Percentiles rank a stretch among this genome's conserved stretches.
Evolutionary conservation across 208 protist genomes (phyloP).

Genomic region (Wallacemonas sp.): DNA sequence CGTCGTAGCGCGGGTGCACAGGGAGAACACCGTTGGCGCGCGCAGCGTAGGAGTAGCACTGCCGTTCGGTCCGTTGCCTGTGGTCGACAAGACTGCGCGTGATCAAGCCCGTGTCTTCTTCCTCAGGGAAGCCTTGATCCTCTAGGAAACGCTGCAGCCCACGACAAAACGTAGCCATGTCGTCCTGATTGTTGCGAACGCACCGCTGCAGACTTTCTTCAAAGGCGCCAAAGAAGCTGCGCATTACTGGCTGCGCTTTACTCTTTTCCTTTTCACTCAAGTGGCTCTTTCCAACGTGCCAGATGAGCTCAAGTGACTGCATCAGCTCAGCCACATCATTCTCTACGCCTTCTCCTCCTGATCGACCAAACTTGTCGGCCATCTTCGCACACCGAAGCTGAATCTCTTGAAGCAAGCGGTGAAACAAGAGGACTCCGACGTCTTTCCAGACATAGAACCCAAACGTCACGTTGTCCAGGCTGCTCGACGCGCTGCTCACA

Average conservation of each 20-base stretch:
- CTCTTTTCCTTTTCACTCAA: slow-evolving; percentile 9
- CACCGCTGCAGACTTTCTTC: slow-evolving; percentile 1
- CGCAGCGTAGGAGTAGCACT: slow-evolving; percentile 78
- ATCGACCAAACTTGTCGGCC: slow-evolving; percentile 6
- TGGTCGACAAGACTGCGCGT: slow-evolving; percentile 30
- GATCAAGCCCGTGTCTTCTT: slow-evolving; percentile 31
- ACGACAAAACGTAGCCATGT: slow-evolving; percentile 25
- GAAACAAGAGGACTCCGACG: slow-evolving; percentile 61
- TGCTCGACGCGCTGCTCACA: neutral
- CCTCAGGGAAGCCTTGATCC: slow-evolving; percentile 69
- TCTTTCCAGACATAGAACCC: slow-evolving; percentile 73
- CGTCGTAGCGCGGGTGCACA: slow-evolving; percentile 65
- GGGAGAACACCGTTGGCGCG: slow-evolving; percentile 40
- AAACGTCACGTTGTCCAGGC: slow-evolving; percentile 25
- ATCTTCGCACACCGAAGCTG: slow-evolving; percentile 17
- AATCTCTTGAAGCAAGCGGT: slow-evolving; percentile 37
- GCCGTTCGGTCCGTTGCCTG: slow-evolving; percentile 33
- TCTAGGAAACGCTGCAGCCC: slow-evolving; percentile 47
- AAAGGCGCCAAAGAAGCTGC: slow-evolving; percentile 4
- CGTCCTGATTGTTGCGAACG: slow-evolving; percentile 1
- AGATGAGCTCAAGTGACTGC: slow-evolving; percentile 14
- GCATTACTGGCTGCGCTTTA: slow-evolving; percentile 16
- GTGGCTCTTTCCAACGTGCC: slow-evolving; percentile 5
- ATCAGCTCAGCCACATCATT: slow-evolving; percentile 15
- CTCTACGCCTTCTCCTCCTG: neutral